These are phyloP conservation scores for Fusarium sp. DNA, from an alignment of 2,329 filamentous ascomycete species.

Conservation along the genomic window DNA sequence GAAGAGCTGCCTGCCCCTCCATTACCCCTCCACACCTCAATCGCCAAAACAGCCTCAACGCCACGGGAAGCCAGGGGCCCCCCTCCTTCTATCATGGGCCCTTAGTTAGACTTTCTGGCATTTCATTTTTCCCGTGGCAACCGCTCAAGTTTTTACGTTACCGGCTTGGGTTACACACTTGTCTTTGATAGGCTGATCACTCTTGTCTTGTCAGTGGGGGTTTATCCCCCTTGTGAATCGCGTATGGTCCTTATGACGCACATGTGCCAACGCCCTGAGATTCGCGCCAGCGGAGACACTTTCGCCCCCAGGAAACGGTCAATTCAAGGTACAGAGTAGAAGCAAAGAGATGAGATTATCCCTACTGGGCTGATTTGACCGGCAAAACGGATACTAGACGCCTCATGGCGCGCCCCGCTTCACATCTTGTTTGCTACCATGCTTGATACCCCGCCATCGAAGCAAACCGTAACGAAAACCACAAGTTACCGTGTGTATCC, in stretches of 20 bases:
- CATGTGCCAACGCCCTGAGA: slow-evolving; percentile 6
- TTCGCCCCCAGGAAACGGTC: neutral
- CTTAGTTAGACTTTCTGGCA: neutral
- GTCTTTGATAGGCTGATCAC: slow-evolving; percentile 26
- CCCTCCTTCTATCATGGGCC: slow-evolving; percentile 2
- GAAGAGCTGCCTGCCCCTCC: slow-evolving; percentile 14
- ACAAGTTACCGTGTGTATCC: neutral
- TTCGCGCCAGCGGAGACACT: neutral
- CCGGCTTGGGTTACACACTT: slow-evolving; percentile 24
- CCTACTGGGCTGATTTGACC: slow-evolving; percentile 11
- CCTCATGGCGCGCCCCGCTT: slow-evolving; percentile 11
- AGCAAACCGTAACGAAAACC: slow-evolving; percentile 10
- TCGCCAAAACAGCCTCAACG: slow-evolving; percentile 10
- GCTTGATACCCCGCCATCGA: slow-evolving; percentile 39
- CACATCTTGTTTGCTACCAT: neutral
- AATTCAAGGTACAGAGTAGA: neutral
- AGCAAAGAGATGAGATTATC: neutral
- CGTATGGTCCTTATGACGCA: slow-evolving; percentile 17
- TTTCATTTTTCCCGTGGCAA: neutral
- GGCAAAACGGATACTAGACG: slow-evolving; percentile 14
- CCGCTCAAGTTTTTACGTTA: slow-evolving; percentile 11
- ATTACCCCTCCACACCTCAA: slow-evolving; percentile 34
- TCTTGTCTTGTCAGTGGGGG: slow-evolving; percentile 8
- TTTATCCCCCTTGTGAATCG: neutral
- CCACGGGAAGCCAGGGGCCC: slow-evolving; percentile 4